A percentile compares a stretch with the other conserved stretches of the same genome.
These are phyloP conservation scores for Annulohypoxylon truncatum DNA, from an alignment of 2,329 filamentous ascomycete genomes.

Conservation along the genomic window DNA sequence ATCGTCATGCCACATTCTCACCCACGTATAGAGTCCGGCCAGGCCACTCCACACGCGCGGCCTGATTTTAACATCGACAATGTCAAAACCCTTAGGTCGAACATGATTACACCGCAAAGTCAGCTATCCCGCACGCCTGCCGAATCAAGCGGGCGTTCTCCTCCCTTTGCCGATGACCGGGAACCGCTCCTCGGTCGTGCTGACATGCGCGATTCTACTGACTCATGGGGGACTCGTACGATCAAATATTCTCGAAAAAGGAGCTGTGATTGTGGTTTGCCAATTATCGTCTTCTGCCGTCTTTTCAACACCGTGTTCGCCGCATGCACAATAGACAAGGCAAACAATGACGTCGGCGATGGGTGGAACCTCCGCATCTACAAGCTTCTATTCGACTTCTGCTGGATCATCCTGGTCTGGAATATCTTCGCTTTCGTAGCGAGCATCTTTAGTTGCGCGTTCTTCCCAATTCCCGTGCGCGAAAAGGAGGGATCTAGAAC, in stretches of 20 bases:
- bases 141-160: not conserved
- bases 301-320: slow-evolving; percentile 22
- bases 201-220: not conserved
- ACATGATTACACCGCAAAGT: not conserved
- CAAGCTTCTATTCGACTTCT: slow-evolving; percentile 15
- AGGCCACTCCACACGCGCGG: not conserved
- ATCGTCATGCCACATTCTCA: not conserved
- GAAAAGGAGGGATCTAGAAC: not conserved
- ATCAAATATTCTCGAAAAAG: not conserved
- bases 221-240: not conserved
- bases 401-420: slow-evolving; percentile 19
- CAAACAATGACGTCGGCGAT: slow-evolving; percentile 7
- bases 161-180: slow-evolving; percentile 2
- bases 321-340: slow-evolving; percentile 5
- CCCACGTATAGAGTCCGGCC: not conserved
- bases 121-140: not conserved
- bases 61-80: slow-evolving; percentile 15
- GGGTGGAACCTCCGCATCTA: slow-evolving; percentile 3
- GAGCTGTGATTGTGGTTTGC: not conserved
- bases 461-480: not conserved
- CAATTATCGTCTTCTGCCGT: slow-evolving; percentile 14
- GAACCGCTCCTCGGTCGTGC: slow-evolving; percentile 14
- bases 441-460: slow-evolving; percentile 7
- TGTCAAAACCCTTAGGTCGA: slow-evolving; percentile 6
- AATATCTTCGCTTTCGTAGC: not conserved